phyloP scores from a whole-genome alignment of 169 alveolate genomes.

The Plasmodium gonderi region DNA sequence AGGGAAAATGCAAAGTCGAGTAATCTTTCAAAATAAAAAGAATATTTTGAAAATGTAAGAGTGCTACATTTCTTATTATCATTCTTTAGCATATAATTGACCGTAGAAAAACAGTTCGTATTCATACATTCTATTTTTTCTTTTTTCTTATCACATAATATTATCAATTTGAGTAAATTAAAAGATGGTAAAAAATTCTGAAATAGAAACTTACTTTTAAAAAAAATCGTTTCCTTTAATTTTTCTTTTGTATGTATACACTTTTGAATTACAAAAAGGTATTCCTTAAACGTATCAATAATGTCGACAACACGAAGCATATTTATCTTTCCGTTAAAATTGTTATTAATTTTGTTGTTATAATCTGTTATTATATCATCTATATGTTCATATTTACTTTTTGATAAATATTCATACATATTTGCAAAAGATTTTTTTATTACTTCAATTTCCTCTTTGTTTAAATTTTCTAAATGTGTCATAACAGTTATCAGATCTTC shows the following conservation, averaged over 20 bases:
- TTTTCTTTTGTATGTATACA: slow-evolving; percentile 54
- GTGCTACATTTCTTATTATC: background rate
- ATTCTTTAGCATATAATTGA: slow-evolving; percentile 28
- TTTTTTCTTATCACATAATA: slow-evolving; percentile 59
- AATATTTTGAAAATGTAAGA: slow-evolving; percentile 51
- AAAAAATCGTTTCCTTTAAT: slow-evolving; percentile 10
- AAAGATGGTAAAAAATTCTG: slow-evolving; percentile 70
- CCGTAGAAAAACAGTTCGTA: slow-evolving; percentile 51
- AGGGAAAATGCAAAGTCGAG: slow-evolving; percentile 54
- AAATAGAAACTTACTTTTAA: slow-evolving; percentile 37
- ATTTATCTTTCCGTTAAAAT: slow-evolving; percentile 26
- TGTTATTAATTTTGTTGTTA: slow-evolving; percentile 21
- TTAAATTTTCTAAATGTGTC: slow-evolving; percentile 21
- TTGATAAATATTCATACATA: slow-evolving; percentile 56
- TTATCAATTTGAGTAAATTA: slow-evolving; percentile 32
- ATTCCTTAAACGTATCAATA: slow-evolving; percentile 64
- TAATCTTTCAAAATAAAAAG: slow-evolving; percentile 55
- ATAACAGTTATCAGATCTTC: background rate
- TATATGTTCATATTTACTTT: slow-evolving; percentile 18
- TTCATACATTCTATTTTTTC: slow-evolving; percentile 38
- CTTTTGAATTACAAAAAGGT: slow-evolving; percentile 8
- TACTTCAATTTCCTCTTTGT: slow-evolving; percentile 17
- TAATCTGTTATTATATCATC: slow-evolving; percentile 44
- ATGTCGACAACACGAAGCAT: slow-evolving; percentile 9
- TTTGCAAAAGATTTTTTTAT: slow-evolving; percentile 30